Base-by-base conservation (phyloP, 306 rosid species). In the Cyamopsis tetragonoloba region DNA sequence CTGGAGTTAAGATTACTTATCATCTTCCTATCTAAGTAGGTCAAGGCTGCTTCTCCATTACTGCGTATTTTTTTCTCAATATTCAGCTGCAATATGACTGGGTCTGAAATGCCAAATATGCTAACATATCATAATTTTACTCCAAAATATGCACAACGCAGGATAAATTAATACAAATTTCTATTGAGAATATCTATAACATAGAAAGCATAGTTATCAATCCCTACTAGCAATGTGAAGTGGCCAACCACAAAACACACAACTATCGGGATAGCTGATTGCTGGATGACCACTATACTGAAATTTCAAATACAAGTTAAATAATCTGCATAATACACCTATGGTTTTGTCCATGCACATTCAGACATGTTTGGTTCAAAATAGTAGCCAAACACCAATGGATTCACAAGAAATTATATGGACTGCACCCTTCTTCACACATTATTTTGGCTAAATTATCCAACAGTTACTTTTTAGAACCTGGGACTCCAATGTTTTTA, bases 1-100 rank as follows among this genome's bases (percentile, higher is more conserved):
- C 74, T 80, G 57, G 86, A 78, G 75, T 92, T 92, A 61, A 92
- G 88, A 42, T 73, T 79, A 75, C 96, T 86, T 15, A 67, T 86
- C 96, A 92, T 92, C 77, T 77, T 83, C 74, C 98, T 82, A 73
- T 92, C 98, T 80, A 92, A 79, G 81, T 83, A 77, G 76, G 92
- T 88, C 60, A 86, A 57, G 58, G 92, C 98, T 46, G 93, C 81
- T 81, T 92, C 96, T 76, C 98, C 98, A 70, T 84, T 84, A 57
- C 80, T 64, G 46, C 93, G 88, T 66, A 88, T 73, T 71, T 53
- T 81, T 80, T 83, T 82, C 77, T 93, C 97, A 78, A 93, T 85
- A 65, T 84, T 82, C 57, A 77, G 53, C 74, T 86, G 97, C 81
- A 93, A 51, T 3, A 78, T 61, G 60, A 67, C 27, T 64, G 87